Conservation (phyloP, 176 grass and related monocot genomes). For the Bothriochloa decipiens region DNA sequence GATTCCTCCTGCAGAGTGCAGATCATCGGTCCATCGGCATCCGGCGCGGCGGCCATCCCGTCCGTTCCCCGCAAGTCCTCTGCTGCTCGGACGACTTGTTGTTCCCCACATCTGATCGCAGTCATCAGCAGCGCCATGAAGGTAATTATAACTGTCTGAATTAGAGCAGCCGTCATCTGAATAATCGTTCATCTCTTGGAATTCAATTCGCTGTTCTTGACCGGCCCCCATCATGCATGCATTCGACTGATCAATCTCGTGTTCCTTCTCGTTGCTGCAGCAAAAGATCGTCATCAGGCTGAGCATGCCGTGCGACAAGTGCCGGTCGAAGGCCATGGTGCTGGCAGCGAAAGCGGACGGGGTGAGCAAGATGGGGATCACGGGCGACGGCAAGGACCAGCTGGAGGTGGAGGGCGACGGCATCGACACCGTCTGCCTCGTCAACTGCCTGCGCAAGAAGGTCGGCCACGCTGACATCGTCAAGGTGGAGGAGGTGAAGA, state of each 20-base stretch:
- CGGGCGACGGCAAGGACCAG: slow-evolving; percentile 49
- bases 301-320: background rate
- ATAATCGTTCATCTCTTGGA: too few species aligned
- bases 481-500: slow-evolving; percentile 58
- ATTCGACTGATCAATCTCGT: background rate
- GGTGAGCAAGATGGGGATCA: slow-evolving; percentile 42
- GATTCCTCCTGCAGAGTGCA: too few species aligned
- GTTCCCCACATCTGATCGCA: too few species aligned
- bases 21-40: too few species aligned
- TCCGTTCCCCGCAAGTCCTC: too few species aligned
- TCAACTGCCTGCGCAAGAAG: slow-evolving; percentile 52
- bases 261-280: background rate
- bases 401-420: slow-evolving; percentile 59
- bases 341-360: background rate
- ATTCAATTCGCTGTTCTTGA: too few species aligned
- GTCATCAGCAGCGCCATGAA: too few species aligned
- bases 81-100: too few species aligned
- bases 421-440: slow-evolving; percentile 41
- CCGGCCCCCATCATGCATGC: too few species aligned
- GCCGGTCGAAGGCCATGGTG: background rate
- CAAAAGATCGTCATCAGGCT: background rate
- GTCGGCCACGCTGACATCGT: slow-evolving; percentile 48
- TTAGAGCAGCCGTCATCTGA: too few species aligned
- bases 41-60: too few species aligned
- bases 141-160: too few species aligned